These are phyloP conservation scores for Naematelia encephala DNA, from an alignment of 768 basidiomycete genomes.

Conservation along the genomic window DNA sequence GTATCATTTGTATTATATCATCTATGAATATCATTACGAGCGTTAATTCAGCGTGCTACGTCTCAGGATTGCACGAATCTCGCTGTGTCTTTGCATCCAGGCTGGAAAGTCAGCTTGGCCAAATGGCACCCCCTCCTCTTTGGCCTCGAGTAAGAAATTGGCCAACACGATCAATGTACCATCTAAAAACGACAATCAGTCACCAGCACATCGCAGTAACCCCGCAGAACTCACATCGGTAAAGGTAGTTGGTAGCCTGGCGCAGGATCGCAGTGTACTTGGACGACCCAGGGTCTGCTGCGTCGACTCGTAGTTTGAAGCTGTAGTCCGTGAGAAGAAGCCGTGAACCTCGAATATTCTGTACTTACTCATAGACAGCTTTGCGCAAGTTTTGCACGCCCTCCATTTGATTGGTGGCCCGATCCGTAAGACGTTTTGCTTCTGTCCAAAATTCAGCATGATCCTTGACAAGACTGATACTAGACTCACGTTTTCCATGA, in stretches of 20 bases:
- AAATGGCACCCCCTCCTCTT: constrained; percentile 35
- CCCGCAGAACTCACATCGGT: constrained; percentile 36
- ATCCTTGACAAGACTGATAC: neutral
- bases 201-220: neutral
- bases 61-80: constrained; percentile 58
- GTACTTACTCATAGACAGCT: constrained; percentile 84
- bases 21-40: neutral
- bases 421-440: constrained; percentile 85
- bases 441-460: constrained; percentile 19
- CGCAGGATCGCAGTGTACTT: constrained; percentile 73
- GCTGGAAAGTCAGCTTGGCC: constrained; percentile 62
- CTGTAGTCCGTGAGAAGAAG: constrained; percentile 52
- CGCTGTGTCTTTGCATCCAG: constrained; percentile 78
- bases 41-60: constrained; percentile 43
- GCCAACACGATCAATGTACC: constrained; percentile 90
- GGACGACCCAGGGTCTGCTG: constrained; percentile 69
- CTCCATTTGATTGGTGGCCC: constrained; percentile 80
- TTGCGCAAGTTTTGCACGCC: constrained; percentile 95
- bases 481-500: constrained; percentile 68
- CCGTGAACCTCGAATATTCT: neutral
- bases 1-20: neutral
- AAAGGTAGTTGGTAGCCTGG: constrained; percentile 86
- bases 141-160: constrained; percentile 80
- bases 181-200: constrained; percentile 54
- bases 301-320: constrained; percentile 85